These are phyloP conservation scores for Dissophora globulifera DNA, from an alignment of 192 early-diverging fungal species.

Conservation along the genomic window DNA sequence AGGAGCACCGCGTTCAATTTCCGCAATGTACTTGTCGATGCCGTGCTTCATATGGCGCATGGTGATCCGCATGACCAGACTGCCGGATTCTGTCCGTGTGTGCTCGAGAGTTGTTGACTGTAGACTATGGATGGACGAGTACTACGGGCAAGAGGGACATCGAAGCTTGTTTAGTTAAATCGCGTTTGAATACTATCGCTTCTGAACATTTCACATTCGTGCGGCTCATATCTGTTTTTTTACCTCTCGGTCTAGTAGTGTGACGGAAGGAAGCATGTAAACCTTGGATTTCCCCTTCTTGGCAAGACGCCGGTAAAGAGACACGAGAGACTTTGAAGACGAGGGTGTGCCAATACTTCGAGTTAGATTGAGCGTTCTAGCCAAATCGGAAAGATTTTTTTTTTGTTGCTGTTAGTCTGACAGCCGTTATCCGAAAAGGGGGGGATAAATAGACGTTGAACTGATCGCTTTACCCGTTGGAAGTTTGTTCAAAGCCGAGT, in stretches of 20 bases:
- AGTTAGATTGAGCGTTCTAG: conserved; percentile 64
- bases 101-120: conserved; percentile 71
- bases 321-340: conserved; percentile 4
- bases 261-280: conserved; percentile 68
- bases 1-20: neutral
- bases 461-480: conserved; percentile 45
- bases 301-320: conserved; percentile 18
- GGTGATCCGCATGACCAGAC: conserved; percentile 61
- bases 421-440: no score
- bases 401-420: no score
- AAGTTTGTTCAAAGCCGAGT: conserved; percentile 58
- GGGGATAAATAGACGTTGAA: neutral
- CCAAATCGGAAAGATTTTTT: neutral
- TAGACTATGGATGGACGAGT: conserved; percentile 59
- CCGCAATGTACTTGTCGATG: conserved; percentile 1
- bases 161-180: no score
- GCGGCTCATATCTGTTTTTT: no score
- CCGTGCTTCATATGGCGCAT: conserved; percentile 1
- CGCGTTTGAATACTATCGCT: no score
- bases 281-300: conserved; percentile 8
- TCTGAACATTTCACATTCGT: no score
- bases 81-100: conserved; percentile 71
- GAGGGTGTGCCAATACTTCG: conserved; percentile 28
- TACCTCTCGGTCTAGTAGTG: conserved; percentile 73
- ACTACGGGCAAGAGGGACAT: no score